Evolutionary conservation across 768 basidiomycete species (phyloP), one percentile per base, ranked within the genome.

Genomic region (Lyophyllum semitale): DNA sequence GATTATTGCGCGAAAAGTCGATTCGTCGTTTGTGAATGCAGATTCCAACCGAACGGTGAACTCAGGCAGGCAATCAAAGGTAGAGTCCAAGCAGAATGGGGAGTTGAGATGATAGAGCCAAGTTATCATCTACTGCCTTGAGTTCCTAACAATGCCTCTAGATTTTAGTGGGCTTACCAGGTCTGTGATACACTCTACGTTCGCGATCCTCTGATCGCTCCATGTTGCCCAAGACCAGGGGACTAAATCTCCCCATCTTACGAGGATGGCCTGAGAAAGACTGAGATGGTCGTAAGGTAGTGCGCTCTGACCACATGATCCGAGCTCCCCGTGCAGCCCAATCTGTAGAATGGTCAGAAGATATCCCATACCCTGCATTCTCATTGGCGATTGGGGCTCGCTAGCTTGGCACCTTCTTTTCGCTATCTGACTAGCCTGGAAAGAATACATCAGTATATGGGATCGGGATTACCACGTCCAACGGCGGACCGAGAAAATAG

Each of bases 171-270:
- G 30, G 64, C 78, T 61, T 61, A 88, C 88, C 55, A 87, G 60
- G 44, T 65, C 65, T 4, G 74, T 67, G 43, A 88, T 72, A 26
- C 70, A 71, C 50, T 87, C 85, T 1, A 77, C 71, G 32, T 83
- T 68, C 26, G 78, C 73, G 35, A 72, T 65, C 20, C 82, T 76
- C 54, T 73, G 71, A 60, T 89, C 87, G 44, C 70, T 66, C 85
- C 87, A 91, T 7, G 77, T 67, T 11, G 64, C 68, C 88, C 90
- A 92, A 51, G 74, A 75, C 88, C 89, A 90, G 1, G 80, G 77
- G 2, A 87, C 66, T 11, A 79, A 69, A 11, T 74, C 59, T 27
- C 83, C 81, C 83, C 84, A 89, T 56, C 70, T 70, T n/a, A 88
- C 51, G n/a, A 91, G 64, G 20, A 87, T 73, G 6, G 44, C 66